A percentile compares a stretch with the other conserved stretches of the same genome.
These are phyloP conservation scores for Plantago coronopus DNA, from an alignment of 305 asterid genomes.

Conservation along the genomic window DNA sequence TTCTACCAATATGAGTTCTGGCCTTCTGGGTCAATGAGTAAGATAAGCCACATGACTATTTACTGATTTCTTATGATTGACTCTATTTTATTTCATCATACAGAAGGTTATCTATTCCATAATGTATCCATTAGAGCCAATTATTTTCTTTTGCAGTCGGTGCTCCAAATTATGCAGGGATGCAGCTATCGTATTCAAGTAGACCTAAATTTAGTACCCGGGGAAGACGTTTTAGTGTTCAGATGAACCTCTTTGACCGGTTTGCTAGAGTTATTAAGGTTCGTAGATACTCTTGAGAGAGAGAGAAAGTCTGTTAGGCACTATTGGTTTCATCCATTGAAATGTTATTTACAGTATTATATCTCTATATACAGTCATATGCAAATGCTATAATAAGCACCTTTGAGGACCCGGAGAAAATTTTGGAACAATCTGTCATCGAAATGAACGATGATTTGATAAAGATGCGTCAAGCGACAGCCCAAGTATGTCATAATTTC, in stretches of 20 bases:
- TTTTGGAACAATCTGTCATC: conserved; percentile 83
- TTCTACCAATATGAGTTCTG: no score
- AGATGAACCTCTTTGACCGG: conserved; percentile 79
- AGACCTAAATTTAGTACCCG: conserved; percentile 36
- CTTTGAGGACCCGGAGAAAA: conserved; percentile 95
- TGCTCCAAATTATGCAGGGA: conserved; percentile 36
- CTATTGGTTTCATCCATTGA: conserved; percentile 21
- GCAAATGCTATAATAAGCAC: conserved; percentile 87
- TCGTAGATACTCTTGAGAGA: conserved; percentile 21
- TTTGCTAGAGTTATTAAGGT: conserved; percentile 84
- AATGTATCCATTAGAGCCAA: neutral
- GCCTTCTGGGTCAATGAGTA: no score
- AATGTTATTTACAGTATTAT: conserved; percentile 27
- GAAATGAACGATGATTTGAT: conserved; percentile 91
- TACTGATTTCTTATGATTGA: no score
- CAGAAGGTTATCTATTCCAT: neutral
- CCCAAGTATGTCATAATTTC: conserved; percentile 55
- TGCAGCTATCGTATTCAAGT: conserved; percentile 40
- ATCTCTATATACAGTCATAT: conserved; percentile 63
- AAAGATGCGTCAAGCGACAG: conserved; percentile 98
- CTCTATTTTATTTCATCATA: conserved; percentile 5
- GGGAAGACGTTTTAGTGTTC: conserved; percentile 59
- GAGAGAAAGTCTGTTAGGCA: conserved; percentile 19
- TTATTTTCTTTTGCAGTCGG: conserved; percentile 46
- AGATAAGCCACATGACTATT: no score